These are phyloP conservation scores for Hevea brasiliensis DNA, from an alignment of 345 rosid genomes.

Conservation along the genomic window DNA sequence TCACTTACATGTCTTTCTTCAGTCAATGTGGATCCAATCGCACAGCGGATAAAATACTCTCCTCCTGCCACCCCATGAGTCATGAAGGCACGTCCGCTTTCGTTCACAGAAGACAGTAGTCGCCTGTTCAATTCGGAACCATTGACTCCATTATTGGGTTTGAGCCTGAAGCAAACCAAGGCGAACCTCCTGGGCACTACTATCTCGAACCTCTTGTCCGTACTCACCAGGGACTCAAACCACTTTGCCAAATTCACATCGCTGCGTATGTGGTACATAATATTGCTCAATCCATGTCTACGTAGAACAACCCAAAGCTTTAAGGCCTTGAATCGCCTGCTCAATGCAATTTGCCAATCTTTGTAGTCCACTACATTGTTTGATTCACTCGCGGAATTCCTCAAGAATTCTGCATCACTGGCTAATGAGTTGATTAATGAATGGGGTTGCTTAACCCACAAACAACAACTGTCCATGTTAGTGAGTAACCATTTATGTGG, in stretches of 20 bases:
- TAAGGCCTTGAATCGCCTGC: slow-evolving; percentile 33
- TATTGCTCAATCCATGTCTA: slow-evolving; percentile 24
- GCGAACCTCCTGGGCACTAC: slow-evolving; percentile 18
- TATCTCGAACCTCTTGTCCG: slow-evolving; percentile 27
- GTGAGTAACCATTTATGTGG: slow-evolving; percentile 27
- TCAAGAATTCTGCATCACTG: slow-evolving; percentile 10
- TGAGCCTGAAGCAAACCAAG: slow-evolving; percentile 23
- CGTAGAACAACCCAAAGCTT: slow-evolving; percentile 43
- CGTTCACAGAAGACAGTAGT: background rate
- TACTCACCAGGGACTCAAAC: slow-evolving; percentile 13
- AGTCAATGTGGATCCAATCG: slow-evolving; percentile 27
- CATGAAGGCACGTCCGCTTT: slow-evolving; percentile 26
- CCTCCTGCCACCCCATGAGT: slow-evolving; percentile 28
- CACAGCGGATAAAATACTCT: slow-evolving; percentile 15
- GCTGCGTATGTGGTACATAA: slow-evolving; percentile 10
- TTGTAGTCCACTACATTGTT: slow-evolving; percentile 26
- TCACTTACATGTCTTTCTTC: slow-evolving; percentile 29
- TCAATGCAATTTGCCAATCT: slow-evolving; percentile 37
- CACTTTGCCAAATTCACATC: slow-evolving; percentile 15
- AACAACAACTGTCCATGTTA: slow-evolving; percentile 31
- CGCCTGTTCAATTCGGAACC: slow-evolving; percentile 8
- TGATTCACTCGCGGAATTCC: slow-evolving; percentile 17
- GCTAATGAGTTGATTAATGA: slow-evolving; percentile 13
- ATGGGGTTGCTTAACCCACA: slow-evolving; percentile 18
- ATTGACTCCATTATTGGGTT: background rate